Conservation (phyloP, 805 yeast genomes). For the Kluyveromyces wickerhamii region DNA sequence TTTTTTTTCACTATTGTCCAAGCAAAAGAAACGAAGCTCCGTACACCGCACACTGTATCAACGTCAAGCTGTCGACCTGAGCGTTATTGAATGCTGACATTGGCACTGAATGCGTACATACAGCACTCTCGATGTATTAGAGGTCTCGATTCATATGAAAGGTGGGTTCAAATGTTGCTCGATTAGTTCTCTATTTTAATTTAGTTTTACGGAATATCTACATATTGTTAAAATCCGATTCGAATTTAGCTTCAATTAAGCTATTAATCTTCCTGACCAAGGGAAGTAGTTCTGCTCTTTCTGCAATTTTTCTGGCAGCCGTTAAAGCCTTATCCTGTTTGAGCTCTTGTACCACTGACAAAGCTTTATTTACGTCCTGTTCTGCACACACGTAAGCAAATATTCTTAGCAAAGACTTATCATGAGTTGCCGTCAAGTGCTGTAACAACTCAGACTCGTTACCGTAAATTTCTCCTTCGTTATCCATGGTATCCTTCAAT, state of each 20-base stretch:
- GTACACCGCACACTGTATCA: too few species aligned
- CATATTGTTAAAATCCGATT: slow-evolving; percentile 17
- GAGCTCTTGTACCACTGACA: slow-evolving; percentile 59
- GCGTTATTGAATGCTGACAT: too few species aligned
- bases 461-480: slow-evolving; percentile 36
- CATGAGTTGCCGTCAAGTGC: slow-evolving; percentile 51
- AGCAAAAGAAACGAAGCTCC: slow-evolving; percentile 1
- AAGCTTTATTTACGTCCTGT: slow-evolving; percentile 55
- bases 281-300: slow-evolving; percentile 49
- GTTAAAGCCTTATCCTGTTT: slow-evolving; percentile 69
- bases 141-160: background rate
- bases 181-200: too few species aligned
- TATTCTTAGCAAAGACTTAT: slow-evolving; percentile 67
- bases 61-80: too few species aligned
- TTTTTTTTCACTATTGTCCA: slow-evolving; percentile 3
- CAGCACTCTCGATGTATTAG: too few species aligned
- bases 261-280: slow-evolving; percentile 49
- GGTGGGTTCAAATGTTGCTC: too few species aligned
- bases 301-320: slow-evolving; percentile 82
- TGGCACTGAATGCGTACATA: too few species aligned
- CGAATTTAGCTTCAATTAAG: slow-evolving; percentile 38
- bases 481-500: slow-evolving; percentile 47
- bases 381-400: slow-evolving; percentile 69
- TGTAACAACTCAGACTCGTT: slow-evolving; percentile 45
- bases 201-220: slow-evolving; percentile 3